Evolutionary conservation across 2,329 filamentous ascomycete species (phyloP), one percentile per base, ranked within the genome.

Genomic region (Microsporum canis): DNA sequence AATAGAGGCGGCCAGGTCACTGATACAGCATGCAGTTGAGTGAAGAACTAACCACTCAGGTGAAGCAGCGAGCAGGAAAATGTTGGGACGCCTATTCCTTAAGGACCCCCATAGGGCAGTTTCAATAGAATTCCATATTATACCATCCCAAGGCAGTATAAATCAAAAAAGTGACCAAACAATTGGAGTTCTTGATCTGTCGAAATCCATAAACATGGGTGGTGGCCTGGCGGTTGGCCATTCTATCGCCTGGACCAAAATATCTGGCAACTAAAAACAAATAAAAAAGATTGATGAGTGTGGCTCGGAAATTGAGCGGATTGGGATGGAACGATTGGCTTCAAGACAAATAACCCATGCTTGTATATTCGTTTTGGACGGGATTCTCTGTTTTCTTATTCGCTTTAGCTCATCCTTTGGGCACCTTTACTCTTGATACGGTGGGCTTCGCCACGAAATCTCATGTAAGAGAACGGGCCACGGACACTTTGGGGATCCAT

Each of bases 261-360:
- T 55, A 34, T 34, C 49, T 33, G 49, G 27, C 49, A 34, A 55
- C 8, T 33, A 39, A 38, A 38, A 38, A 38, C 7, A 38, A 38
- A 38, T 8, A 38, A 38, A 38, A 38, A 38, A 38, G 12, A 39
- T 14, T 41, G 12, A 41, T n/a, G 36, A 36, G 31, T 53, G 31
- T 55, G 49, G 49, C 49, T 55, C 49, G 49, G 49, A 34, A 55
- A 55, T 55, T 55, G 12, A 36, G 10, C 49, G 49, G 49, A 23
- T n/a, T 6, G 12, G 49, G 31, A 31, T 12, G 17, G 36, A 55
- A 33, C 49, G 29, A 55, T 55, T 55, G 49, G 49, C 29, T 31
- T 6, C 8, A 6, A 17, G 29, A 8, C n/a, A 8, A 29, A 5
- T 27, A 55, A 5, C 49, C 17, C 17, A 23, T 4, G 49, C 31